Percentiles rank a stretch among this genome's conserved stretches.
These are phyloP conservation scores for Borovskyia barvae DNA, from an alignment of 208 protist genomes.

Conservation along the genomic window DNA sequence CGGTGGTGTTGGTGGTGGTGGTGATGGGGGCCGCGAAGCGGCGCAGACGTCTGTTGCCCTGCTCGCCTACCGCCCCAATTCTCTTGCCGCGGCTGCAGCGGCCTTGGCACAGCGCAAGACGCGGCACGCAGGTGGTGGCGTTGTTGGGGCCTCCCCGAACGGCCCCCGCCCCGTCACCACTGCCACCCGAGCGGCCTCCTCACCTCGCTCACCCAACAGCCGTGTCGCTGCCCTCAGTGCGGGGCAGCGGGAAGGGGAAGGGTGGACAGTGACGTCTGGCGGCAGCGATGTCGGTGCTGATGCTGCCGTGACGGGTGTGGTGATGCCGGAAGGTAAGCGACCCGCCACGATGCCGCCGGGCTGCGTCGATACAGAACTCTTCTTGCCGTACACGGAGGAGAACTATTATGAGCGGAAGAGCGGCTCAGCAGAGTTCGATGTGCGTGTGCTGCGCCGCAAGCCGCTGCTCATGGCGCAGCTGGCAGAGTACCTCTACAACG, in stretches of 20 bases:
- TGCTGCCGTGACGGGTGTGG: slow-evolving; percentile 6
- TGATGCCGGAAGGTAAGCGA: slow-evolving; percentile 3
- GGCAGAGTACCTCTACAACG: slow-evolving; percentile 68
- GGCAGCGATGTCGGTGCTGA: background rate
- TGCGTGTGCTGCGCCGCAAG: slow-evolving; percentile 40
- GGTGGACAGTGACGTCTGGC: background rate
- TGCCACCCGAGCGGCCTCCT: too few species aligned
- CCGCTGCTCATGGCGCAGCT: slow-evolving; percentile 57
- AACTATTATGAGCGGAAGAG: slow-evolving; percentile 73
- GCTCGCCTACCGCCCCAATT: slow-evolving; percentile 6
- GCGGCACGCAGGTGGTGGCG: too few species aligned
- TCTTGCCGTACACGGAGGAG: slow-evolving; percentile 47
- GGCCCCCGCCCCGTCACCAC: too few species aligned
- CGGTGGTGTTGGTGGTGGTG: too few species aligned
- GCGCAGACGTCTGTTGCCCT: background rate
- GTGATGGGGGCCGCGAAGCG: too few species aligned
- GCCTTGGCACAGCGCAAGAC: background rate
- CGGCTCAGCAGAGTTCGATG: slow-evolving; percentile 60
- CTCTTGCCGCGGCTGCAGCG: background rate
- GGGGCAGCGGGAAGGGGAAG: background rate
- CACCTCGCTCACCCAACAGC: too few species aligned
- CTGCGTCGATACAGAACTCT: slow-evolving; percentile 63
- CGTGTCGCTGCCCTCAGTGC: too few species aligned
- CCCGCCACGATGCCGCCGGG: slow-evolving; percentile 40
- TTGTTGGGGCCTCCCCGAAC: too few species aligned